Evolutionary conservation across 495 filamentous ascomycete species (phyloP).

Genomic region (Penicillium odoratum): DNA sequence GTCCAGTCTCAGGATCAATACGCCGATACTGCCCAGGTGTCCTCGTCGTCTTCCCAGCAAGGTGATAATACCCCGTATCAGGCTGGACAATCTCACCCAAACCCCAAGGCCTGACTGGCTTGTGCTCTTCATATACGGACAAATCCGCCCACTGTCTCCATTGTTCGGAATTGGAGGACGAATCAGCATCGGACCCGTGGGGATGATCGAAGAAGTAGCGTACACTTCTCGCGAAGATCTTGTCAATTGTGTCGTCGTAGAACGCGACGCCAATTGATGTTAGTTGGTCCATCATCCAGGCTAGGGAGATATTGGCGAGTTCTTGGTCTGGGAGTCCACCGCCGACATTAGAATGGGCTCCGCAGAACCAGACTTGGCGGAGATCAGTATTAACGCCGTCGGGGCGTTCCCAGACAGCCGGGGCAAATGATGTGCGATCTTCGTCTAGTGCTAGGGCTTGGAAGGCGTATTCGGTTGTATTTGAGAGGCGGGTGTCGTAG

Average conservation of each 20-base stretch:
- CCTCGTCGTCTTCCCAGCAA: slow-evolving; percentile 52
- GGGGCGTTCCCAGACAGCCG: slow-evolving; percentile 62
- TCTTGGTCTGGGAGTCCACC: slow-evolving; percentile 58
- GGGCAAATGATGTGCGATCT: slow-evolving; percentile 60
- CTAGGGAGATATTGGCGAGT: slow-evolving; percentile 64
- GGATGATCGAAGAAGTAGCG: slow-evolving; percentile 43
- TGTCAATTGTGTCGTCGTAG: slow-evolving; percentile 51
- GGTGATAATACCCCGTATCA: slow-evolving; percentile 47
- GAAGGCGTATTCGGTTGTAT: slow-evolving; percentile 65
- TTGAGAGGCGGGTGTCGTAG: slow-evolving; percentile 58
- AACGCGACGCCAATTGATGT: slow-evolving; percentile 61
- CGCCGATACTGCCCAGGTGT: slow-evolving; percentile 60
- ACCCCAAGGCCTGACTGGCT: slow-evolving; percentile 56
- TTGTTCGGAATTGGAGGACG: slow-evolving; percentile 14
- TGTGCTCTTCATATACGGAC: slow-evolving; percentile 47
- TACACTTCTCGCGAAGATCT: slow-evolving; percentile 45
- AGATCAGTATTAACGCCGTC: slow-evolving; percentile 49
- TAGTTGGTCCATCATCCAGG: slow-evolving; percentile 75
- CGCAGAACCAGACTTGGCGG: slow-evolving; percentile 74
- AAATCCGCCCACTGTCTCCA: slow-evolving; percentile 43
- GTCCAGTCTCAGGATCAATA: slow-evolving; percentile 50
- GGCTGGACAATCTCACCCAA: slow-evolving; percentile 56
- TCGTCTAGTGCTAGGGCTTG: slow-evolving; percentile 77
- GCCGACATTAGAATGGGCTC: slow-evolving; percentile 67
- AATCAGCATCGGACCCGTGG: slow-evolving; percentile 3